Base-by-base conservation (phyloP, 306 rosid genomes). In the Acacia confusa region DNA sequence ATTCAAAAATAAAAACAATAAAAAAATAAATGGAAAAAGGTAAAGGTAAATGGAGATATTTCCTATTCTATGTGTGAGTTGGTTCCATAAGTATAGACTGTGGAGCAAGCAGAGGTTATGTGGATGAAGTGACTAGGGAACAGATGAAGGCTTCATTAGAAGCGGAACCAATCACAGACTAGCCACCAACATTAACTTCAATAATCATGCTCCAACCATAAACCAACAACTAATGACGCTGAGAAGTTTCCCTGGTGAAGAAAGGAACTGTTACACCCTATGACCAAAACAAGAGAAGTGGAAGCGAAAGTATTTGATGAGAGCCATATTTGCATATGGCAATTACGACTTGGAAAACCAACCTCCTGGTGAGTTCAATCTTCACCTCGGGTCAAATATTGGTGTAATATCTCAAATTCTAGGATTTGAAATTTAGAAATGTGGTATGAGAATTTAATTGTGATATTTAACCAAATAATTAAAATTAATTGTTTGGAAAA, bases 211-310 rank as follows among this genome's bases (percentile, higher is more conserved):
- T 44, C 48, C 48, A 11, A 44, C 16, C 16, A 44, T 47, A 20
- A 19, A 24, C 47, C 69, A 3, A 9, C 81, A 66, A 14, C 43
- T 78, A 22, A 7, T 15, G 30, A 81, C 44, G 4, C 13, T 87
- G 11, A 85, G 93, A 81, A 86, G 87, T 41, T 90, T 90, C 40
- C 88, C 90, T 7, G 19, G 61, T 0, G 86, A 86, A 47, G 28
- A 3, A 17, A 84, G 74, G 50, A 90, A 80, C 45, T 90, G 93
- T 81, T 90, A 82, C 81, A 75, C 66, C 17, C 45, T 88, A 19
- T 82, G 47, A 9, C 84, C 87, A 0, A 79, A 80, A 1, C 79
- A 47, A 64, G 52, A 48, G 1, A 16, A 14, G 1, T 6, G 15
- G 50, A 1, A 45, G 2, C 4, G 81, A 14, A 43, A 43, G 44